Evolutionary conservation across 2,329 filamentous ascomycete species (phyloP), one percentile per base, ranked within the genome.

Genomic region (Sarocladiaceae sp.): DNA sequence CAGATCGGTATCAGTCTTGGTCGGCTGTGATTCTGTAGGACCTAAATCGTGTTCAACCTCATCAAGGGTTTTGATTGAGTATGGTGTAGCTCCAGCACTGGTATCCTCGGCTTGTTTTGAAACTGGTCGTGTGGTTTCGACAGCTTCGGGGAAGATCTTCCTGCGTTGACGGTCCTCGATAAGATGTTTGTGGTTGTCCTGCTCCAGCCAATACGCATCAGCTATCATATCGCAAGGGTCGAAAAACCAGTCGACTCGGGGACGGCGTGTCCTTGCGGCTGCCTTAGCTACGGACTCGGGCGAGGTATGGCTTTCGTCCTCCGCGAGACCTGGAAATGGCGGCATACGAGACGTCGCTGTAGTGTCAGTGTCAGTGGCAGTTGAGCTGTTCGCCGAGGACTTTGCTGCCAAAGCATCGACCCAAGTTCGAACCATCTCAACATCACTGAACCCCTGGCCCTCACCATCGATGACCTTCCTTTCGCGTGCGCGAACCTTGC

Each of bases 151-250:
- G 56, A 88, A 95, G 13, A 97, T 82, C 53, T 80, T 85, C 46
- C 81, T 79, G 62, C 90, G 90, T 60, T 89, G 75, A 13, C 84
- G 83, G 66, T 96, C 88, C 63, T 96, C 88, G 37, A 96, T 86
- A 25, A 91, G 75, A 50, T 78, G 78, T 65, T 92, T 95, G 67
- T 97, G 91, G 53, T 86, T 76, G 28, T 80, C 82, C 61, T 92
- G 84, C 65, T 97, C 90, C 20, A 95, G 72, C 94, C 94, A 99
- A 62, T 92, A 90, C 1, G 87, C 78, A 71, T 99, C 94, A 4
- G 92, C 92, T 44, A 97, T 74, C 66, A 97, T 79, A 64, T 97
- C 92, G 52, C 88, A 85, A 1, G 93, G 89, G 40, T 87, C 82
- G 17, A 92, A 82, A 35, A 82, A 79, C 94, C 94, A 97, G 62